Evolutionary conservation across 257 asterid genomes (phyloP).

Genomic region (Orobanche coerulescens): DNA sequence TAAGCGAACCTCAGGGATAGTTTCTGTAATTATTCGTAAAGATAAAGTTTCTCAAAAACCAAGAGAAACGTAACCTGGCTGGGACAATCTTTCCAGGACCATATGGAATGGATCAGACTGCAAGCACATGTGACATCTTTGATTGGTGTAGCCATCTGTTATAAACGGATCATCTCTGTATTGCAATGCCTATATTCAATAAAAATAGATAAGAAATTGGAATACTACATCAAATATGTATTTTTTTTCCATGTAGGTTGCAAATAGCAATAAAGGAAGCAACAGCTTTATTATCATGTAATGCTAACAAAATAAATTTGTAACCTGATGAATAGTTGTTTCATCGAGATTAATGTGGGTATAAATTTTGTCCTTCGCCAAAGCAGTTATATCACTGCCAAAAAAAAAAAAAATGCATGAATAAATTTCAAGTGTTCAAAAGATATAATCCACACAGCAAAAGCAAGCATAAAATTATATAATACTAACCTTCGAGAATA

Average conservation of each 20-base stretch:
- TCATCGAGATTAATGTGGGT: background rate
- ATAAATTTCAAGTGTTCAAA: background rate
- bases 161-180: constrained; percentile 75
- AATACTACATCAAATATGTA: background rate
- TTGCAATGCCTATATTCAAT: constrained; percentile 59
- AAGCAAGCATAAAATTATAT: constrained; percentile 6
- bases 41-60: background rate
- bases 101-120: constrained; percentile 65
- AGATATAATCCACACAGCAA: background rate
- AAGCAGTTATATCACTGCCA: background rate
- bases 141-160: constrained; percentile 39
- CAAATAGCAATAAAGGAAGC: background rate
- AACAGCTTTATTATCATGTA: background rate
- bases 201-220: background rate
- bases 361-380: background rate
- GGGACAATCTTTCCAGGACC: constrained; percentile 73
- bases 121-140: constrained; percentile 91
- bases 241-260: background rate
- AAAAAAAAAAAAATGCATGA: background rate
- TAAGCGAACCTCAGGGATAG: background rate
- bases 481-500: constrained; percentile 72
- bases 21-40: background rate
- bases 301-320: background rate
- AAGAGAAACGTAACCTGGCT: constrained; percentile 53
- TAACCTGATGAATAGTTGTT: background rate